Evolutionary conservation across 2,329 filamentous ascomycete species (phyloP).

Genomic region (Stachybotrys chartarum): DNA sequence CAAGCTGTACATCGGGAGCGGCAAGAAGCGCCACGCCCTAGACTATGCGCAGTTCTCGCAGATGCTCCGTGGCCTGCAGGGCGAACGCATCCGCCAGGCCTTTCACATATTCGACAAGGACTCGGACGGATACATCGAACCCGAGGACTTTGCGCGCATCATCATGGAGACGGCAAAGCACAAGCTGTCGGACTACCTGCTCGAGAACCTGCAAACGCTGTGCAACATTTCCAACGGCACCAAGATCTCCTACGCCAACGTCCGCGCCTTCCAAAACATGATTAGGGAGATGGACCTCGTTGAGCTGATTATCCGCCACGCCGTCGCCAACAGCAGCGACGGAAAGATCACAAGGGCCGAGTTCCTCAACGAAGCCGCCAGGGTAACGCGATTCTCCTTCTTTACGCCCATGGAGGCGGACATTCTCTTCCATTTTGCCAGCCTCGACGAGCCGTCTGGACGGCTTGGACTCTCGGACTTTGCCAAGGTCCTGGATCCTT

Average conservation of each 20-base stretch:
- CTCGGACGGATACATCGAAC: conserved; percentile 89
- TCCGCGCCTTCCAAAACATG: conserved; percentile 96
- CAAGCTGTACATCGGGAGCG: conserved; percentile 83
- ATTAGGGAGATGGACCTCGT: conserved; percentile 97
- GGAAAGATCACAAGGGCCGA: conserved; percentile 91
- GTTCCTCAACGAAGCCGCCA: conserved; percentile 89
- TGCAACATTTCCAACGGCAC: conserved; percentile 90
- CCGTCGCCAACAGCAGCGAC: conserved; percentile 73
- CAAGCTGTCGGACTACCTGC: conserved; percentile 93
- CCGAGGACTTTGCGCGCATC: conserved; percentile 93
- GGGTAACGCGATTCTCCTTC: conserved; percentile 85
- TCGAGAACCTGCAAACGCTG: conserved; percentile 83
- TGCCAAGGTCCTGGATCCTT: conserved; percentile 87
- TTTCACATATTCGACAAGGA: conserved; percentile 90
- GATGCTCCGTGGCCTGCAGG: conserved; percentile 93
- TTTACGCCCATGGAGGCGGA: conserved; percentile 99
- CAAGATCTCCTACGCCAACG: conserved; percentile 96
- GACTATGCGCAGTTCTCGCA: conserved; percentile 96
- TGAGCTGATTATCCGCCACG: conserved; percentile 85
- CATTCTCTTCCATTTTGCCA: conserved; percentile 97
- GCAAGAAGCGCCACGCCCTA: conserved; percentile 81
- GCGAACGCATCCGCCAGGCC: conserved; percentile 90
- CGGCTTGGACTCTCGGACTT: conserved; percentile 79
- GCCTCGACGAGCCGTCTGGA: conserved; percentile 82
- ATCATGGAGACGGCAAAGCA: conserved; percentile 88